Evolutionary conservation across 345 rosid species (phyloP).

Genomic region (Syzygium aqueum): DNA sequence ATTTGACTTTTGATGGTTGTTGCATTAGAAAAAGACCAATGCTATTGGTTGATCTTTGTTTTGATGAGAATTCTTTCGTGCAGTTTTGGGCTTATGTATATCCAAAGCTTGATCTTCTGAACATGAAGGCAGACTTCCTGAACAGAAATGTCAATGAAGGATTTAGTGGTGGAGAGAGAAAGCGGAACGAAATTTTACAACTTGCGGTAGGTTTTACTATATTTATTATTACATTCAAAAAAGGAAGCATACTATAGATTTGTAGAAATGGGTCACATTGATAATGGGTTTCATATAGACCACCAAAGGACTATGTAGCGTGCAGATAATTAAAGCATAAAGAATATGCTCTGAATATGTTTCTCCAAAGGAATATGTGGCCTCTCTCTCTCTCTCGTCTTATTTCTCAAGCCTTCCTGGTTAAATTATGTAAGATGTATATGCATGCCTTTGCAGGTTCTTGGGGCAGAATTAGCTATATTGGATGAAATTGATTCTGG

Average conservation of each 20-base stretch:
- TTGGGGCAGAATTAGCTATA: conserved; percentile 88
- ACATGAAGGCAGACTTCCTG: conserved; percentile 86
- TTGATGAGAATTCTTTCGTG: conserved; percentile 16
- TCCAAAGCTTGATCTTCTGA: conserved; percentile 77
- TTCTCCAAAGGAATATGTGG: neutral
- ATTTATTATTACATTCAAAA: neutral
- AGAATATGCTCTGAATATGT: neutral
- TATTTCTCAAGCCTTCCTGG: neutral
- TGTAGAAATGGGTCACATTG: neutral
- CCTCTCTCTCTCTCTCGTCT: neutral
- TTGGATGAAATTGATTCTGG: conserved; percentile 98
- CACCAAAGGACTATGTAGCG: neutral
- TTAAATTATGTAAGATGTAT: neutral
- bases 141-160: conserved; percentile 99
- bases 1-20: neutral
- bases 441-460: conserved; percentile 35
- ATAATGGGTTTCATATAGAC: neutral
- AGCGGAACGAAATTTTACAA: conserved; percentile 91
- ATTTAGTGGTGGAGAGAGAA: conserved; percentile 97
- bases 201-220: conserved; percentile 51
- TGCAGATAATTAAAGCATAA: neutral
- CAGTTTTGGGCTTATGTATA: conserved; percentile 74
- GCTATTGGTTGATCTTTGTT: neutral
- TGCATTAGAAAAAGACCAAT: neutral
- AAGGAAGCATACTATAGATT: neutral